Base-by-base conservation (phyloP, 768 basidiomycete species). In the Tubosaeta sp. region DNA sequence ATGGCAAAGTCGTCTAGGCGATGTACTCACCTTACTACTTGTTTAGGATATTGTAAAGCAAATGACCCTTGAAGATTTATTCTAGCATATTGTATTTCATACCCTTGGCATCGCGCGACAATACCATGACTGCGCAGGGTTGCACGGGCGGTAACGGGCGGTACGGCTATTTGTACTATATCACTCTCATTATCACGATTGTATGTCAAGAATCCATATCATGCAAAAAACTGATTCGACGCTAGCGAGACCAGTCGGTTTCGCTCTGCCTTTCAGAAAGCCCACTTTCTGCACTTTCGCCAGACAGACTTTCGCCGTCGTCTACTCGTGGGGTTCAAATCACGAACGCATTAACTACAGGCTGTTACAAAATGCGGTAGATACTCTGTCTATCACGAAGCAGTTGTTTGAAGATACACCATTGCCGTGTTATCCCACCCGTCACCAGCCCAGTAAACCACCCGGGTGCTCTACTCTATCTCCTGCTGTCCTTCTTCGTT, bases 1-100 rank as follows among this genome's bases (percentile, higher is more conserved):
- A 13, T 19, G 31, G 12, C n/a, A 41, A 51, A 41, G 34, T 38
- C 48, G 11, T 46, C 9, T 19, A 17, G n/a, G n/a, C 5, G 17
- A 39, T 33, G n/a, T 47, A 35, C 46, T 68, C 51, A 61, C 31
- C 39, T 39, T 27, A 16, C 27, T 17, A n/a, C 39, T 37, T 17
- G 38, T 27, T 32, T 60, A 94, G 91, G 95, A 98, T 68, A 97
- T 98, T 64, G 93, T 97, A 61, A 97, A 97, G 73, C 94, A 95
- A 79, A 95, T 97, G 94, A 95, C 94, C 26, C 77, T 95, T 52
- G 93, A 95, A 73, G 92, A 95, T 65, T 74, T 94, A 58, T 97
- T 95, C 75, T 95, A 67, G 51, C 32, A 46, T 1, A 29, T 35
- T 51, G 29, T 43, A 51, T 46, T 52, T 43, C 56, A 67, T 65